These are phyloP conservation scores for Pholiota adiposa DNA, from an alignment of 1,284 basidiomycete genomes.

Conservation along the genomic window DNA sequence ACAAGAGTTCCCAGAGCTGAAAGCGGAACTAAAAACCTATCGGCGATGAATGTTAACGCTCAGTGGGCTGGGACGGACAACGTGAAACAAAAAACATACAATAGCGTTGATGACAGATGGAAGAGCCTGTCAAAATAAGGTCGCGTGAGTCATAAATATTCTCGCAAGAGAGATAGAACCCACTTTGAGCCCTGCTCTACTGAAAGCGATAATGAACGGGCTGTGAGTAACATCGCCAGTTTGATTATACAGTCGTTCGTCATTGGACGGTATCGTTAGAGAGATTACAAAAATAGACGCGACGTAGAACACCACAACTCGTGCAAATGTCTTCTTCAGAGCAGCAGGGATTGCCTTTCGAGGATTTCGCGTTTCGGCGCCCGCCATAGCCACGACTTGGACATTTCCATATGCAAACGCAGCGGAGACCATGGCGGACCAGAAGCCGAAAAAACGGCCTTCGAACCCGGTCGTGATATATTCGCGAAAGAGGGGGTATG, in stretches of 20 bases:
- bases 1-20: slow-evolving; percentile 34
- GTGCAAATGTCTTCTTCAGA: slow-evolving; percentile 29
- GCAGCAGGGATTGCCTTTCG: slow-evolving; percentile 30
- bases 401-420: slow-evolving; percentile 35
- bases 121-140: slow-evolving; percentile 22
- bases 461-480: slow-evolving; percentile 20
- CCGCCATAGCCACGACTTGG: slow-evolving; percentile 34
- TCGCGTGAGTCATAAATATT: background rate
- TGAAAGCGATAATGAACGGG: slow-evolving; percentile 33
- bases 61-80: background rate
- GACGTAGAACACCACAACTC: slow-evolving; percentile 33
- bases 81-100: slow-evolving; percentile 15
- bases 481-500: slow-evolving; percentile 29
- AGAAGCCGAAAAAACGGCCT: slow-evolving; percentile 31
- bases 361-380: slow-evolving; percentile 32
- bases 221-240: slow-evolving; percentile 29
- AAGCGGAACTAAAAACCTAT: slow-evolving; percentile 32
- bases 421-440: slow-evolving; percentile 34
- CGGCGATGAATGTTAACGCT: background rate
- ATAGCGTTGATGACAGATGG: slow-evolving; percentile 32
- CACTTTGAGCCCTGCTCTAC: slow-evolving; percentile 28
- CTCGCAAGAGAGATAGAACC: background rate
- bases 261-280: slow-evolving; percentile 30
- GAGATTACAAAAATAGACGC: slow-evolving; percentile 32
- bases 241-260: slow-evolving; percentile 24